A percentile compares a stretch with the other conserved stretches of the same genome.
These are phyloP conservation scores for Arthrobotrys sphaeroides DNA, from an alignment of 2,329 filamentous ascomycete genomes.

Conservation along the genomic window DNA sequence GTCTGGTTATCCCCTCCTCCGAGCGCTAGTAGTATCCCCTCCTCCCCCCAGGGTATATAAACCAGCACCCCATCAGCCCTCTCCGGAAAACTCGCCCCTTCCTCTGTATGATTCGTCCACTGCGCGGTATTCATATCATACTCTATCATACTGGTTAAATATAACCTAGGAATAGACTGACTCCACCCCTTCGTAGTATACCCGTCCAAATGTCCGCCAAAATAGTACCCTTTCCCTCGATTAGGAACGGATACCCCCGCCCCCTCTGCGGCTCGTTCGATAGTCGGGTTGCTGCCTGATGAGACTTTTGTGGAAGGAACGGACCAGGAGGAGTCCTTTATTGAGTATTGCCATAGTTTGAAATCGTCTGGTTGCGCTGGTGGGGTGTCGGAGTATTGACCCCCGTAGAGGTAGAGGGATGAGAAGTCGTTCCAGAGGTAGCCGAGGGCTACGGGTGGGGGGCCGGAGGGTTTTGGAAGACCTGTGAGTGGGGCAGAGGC, in stretches of 20 bases:
- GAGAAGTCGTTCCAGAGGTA: conserved; percentile 78
- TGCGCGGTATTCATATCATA: conserved; percentile 73
- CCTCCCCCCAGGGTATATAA: conserved; percentile 77
- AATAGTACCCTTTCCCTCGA: conserved; percentile 78
- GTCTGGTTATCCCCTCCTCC: conserved; percentile 76
- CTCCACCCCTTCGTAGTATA: conserved; percentile 74
- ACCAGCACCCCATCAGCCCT: conserved; percentile 77
- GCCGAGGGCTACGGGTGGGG: conserved; percentile 75
- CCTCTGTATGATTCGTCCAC: conserved; percentile 78
- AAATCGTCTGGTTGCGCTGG: conserved; percentile 68
- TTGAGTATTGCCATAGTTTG: conserved; percentile 76
- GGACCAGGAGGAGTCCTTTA: conserved; percentile 60
- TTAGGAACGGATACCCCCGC: conserved; percentile 76
- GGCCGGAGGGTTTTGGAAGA: conserved; percentile 72
- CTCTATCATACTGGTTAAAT: conserved; percentile 77
- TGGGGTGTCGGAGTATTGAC: conserved; percentile 75
- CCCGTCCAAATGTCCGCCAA: conserved; percentile 77
- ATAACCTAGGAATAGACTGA: conserved; percentile 71
- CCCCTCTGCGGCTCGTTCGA: conserved; percentile 78
- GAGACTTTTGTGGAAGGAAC: conserved; percentile 33
- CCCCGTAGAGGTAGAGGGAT: conserved; percentile 77
- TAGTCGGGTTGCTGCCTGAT: conserved; percentile 24
- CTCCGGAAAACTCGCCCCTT: conserved; percentile 74
- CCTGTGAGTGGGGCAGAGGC: conserved; percentile 71
- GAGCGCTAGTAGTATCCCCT: conserved; percentile 80